Conservation (phyloP, 164 flowering plant species). For the Vitis rupestris region DNA sequence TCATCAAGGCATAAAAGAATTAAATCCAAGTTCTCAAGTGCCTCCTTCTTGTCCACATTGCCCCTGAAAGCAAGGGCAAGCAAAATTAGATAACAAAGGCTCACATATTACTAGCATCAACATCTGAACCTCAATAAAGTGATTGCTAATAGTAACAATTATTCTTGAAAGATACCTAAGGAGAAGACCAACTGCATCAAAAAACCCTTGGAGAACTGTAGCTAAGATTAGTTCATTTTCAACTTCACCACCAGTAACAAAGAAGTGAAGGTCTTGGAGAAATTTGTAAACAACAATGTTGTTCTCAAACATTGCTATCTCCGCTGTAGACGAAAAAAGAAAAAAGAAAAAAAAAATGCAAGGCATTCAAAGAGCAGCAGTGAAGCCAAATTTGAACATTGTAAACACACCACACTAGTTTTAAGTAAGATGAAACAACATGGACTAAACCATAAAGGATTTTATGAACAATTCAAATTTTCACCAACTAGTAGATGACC, state of each 20-base stretch:
- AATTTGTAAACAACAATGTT: slow-evolving; percentile 69
- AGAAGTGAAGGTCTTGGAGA: slow-evolving; percentile 80
- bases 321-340: slow-evolving; percentile 46
- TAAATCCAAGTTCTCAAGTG: slow-evolving; percentile 68
- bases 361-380: slow-evolving; percentile 39
- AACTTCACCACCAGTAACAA: slow-evolving; percentile 83
- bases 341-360: slow-evolving; percentile 42
- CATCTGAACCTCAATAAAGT: neutral
- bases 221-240: slow-evolving; percentile 62
- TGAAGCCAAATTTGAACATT: no score
- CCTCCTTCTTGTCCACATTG: slow-evolving; percentile 62
- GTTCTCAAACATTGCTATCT: slow-evolving; percentile 75
- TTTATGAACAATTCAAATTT: no score
- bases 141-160: neutral
- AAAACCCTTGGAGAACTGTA: slow-evolving; percentile 63
- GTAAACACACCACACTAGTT: no score
- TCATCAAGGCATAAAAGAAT: slow-evolving; percentile 69
- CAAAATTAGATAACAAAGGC: slow-evolving; percentile 4
- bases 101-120: neutral
- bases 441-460: neutral
- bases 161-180: slow-evolving; percentile 28
- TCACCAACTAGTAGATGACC: no score
- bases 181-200: slow-evolving; percentile 50
- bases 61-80: slow-evolving; percentile 29
- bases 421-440: no score